phyloP scores from a whole-genome alignment of 78 protist genomes.

The Dictyostelium firmibasis region DNA sequence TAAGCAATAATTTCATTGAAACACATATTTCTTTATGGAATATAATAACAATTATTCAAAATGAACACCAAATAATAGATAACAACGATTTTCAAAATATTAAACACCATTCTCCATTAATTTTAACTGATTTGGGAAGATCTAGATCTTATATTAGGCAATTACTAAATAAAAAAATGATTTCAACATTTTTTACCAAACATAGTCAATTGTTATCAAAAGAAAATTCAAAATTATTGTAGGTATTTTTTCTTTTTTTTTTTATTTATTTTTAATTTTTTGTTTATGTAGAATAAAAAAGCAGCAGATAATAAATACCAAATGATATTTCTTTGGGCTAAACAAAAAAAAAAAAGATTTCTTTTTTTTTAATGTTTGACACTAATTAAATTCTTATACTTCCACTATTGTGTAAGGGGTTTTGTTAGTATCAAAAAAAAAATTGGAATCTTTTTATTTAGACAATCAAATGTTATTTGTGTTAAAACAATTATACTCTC shows the following conservation, averaged over 20 bases:
- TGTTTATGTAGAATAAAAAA: no score
- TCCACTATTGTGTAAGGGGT: not conserved
- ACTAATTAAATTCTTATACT: not conserved
- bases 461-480: not conserved
- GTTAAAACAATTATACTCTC: not conserved
- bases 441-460: not conserved
- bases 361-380: no score
- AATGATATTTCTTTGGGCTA: no score
- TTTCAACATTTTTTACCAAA: not conserved
- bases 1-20: not conserved
- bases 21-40: slow-evolving; percentile 1
- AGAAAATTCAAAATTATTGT: not conserved
- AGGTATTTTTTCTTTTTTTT: not conserved
- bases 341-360: not conserved
- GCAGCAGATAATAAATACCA: no score
- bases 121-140: slow-evolving; percentile 48
- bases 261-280: not conserved
- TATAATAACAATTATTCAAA: slow-evolving; percentile 3
- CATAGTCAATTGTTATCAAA: not conserved
- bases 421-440: not conserved
- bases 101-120: not conserved
- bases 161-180: not conserved
- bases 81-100: slow-evolving; percentile 17
- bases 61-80: not conserved
- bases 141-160: slow-evolving; percentile 44